A percentile compares a stretch with the other conserved stretches of the same genome.
Evolutionary conservation across 106 monocot species (phyloP).

Genomic region (Platanthera zijinensis): DNA sequence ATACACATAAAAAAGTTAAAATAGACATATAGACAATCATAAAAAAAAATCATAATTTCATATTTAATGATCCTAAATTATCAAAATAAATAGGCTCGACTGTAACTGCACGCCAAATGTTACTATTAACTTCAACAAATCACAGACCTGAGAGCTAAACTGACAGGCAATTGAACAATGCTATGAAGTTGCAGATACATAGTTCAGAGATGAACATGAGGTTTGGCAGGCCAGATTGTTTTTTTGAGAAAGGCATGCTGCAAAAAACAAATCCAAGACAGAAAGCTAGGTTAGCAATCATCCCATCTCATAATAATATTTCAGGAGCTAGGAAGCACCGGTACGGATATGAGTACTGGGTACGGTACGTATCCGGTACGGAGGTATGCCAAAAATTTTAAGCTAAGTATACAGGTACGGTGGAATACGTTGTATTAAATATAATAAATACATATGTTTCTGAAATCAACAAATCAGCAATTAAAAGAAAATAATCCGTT

Average conservation of each 20-base stretch:
- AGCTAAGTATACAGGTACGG: no score
- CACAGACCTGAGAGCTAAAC: background rate
- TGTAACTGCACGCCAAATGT: background rate
- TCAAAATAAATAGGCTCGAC: background rate
- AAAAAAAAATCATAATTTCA: background rate
- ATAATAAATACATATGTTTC: no score
- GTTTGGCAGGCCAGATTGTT: background rate
- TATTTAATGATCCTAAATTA: background rate
- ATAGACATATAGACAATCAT: background rate
- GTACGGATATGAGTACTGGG: no score
- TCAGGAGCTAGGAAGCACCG: no score
- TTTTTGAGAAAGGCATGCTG: background rate
- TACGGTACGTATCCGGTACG: no score
- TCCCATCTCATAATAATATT: background rate
- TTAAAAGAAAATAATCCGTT: no score
- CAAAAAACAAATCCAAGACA: background rate
- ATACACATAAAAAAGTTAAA: background rate
- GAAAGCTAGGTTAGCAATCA: background rate
- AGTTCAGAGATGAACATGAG: background rate
- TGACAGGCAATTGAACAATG: background rate
- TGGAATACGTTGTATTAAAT: no score
- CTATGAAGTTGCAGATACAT: background rate
- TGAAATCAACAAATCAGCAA: no score
- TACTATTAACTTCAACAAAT: background rate
- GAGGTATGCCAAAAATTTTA: no score